Conservation (phyloP, 1,139 yeast species). For the Debaryomycetaceae sp. region DNA sequence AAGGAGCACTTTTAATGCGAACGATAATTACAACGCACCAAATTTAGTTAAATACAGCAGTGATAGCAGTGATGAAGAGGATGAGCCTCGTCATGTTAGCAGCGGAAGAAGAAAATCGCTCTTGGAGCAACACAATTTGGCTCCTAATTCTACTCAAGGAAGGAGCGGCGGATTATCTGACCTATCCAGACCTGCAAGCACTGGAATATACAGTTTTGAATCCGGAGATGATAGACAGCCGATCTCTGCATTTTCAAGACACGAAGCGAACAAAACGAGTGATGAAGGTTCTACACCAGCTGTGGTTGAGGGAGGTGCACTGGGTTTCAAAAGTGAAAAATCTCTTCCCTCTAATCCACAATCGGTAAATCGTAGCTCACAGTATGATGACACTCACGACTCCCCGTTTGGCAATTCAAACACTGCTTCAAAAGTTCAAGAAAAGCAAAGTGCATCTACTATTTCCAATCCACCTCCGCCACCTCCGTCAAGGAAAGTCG, state of each 20-base stretch:
- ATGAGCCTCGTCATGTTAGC: neutral
- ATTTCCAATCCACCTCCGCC: constrained; percentile 47
- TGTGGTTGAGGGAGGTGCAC: neutral
- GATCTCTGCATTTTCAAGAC: constrained; percentile 25
- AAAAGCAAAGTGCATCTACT: neutral
- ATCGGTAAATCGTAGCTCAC: neutral
- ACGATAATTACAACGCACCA: constrained; percentile 16
- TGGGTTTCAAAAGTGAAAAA: neutral
- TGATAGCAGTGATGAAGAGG: neutral
- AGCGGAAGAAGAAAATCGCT: constrained; percentile 25
- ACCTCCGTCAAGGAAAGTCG: constrained; percentile 71
- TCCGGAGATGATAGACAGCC: constrained; percentile 39
- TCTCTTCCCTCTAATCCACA: neutral
- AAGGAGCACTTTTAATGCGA: constrained; percentile 4
- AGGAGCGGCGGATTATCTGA: neutral
- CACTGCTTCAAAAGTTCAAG: neutral
- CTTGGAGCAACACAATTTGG: constrained; percentile 33
- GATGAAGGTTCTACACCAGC: constrained; percentile 1
- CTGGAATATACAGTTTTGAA: constrained; percentile 40
- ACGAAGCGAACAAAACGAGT: constrained; percentile 7
- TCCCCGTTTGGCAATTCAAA: neutral
- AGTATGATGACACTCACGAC: neutral
- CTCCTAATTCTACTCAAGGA: constrained; percentile 5
- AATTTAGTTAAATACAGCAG: constrained; percentile 19
- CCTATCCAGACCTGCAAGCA: constrained; percentile 18